These are phyloP conservation scores for Ilyonectria mors-panacis DNA, from an alignment of 2,329 filamentous ascomycete genomes.

Conservation along the genomic window DNA sequence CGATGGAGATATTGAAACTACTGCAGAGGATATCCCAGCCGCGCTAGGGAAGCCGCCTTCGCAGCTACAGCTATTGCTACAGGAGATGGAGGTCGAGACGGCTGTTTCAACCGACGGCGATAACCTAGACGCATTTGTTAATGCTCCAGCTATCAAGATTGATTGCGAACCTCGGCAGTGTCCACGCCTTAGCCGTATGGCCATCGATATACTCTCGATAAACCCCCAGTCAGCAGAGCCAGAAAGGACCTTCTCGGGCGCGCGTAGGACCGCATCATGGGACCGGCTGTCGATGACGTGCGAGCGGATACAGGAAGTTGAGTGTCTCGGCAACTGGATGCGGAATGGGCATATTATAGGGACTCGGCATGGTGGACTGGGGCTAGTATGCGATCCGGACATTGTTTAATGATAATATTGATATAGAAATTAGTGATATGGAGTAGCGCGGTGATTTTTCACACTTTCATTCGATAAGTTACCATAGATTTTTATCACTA, in stretches of 20 bases:
- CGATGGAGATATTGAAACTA: background rate
- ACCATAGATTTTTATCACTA: background rate
- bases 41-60: background rate
- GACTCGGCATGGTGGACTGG: background rate
- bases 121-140: background rate
- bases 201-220: conserved; percentile 1
- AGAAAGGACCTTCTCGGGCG: background rate
- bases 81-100: background rate
- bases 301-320: conserved; percentile 1
- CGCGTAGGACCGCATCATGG: background rate
- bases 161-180: background rate
- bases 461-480: background rate
- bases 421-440: conserved; percentile 1
- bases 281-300: background rate
- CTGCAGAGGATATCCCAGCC: background rate
- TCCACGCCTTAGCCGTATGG: background rate
- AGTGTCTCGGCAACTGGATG: background rate
- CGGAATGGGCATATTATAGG: background rate
- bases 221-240: background rate
- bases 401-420: background rate
- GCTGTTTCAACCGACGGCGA: background rate
- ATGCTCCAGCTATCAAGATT: background rate
- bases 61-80: conserved; percentile 1
- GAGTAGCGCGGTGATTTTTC: background rate
- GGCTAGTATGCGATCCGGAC: background rate